Evolutionary conservation across 345 rosid species (phyloP).

Genomic region (Salix viminalis): DNA sequence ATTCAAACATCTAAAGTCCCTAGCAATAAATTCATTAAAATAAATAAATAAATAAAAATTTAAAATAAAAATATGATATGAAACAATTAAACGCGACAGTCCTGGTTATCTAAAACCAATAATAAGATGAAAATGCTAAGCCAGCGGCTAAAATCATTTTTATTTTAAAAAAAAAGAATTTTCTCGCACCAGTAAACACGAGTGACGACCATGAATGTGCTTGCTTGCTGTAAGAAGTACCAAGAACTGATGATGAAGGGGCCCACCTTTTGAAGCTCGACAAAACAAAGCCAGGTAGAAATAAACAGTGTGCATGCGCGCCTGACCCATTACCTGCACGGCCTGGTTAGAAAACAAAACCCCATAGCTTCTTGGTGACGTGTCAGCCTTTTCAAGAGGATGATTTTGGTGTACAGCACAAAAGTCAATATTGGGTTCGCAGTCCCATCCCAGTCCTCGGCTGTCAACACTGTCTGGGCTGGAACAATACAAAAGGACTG

Average conservation of each 20-base stretch:
- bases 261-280: not conserved
- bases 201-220: not conserved
- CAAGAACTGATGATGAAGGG: not conserved
- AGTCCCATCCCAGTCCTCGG: not conserved
- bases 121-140: not conserved
- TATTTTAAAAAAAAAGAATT: not conserved
- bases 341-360: not conserved
- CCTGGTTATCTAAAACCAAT: not conserved
- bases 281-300: not conserved
- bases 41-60: too few relatives aligned
- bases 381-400: not conserved
- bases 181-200: not conserved
- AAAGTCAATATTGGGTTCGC: not conserved
- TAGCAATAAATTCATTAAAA: too few relatives aligned
- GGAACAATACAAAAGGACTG: not conserved
- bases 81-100: too few relatives aligned
- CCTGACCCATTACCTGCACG: not conserved
- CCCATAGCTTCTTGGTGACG: not conserved
- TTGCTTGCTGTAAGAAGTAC: not conserved
- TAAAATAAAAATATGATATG: too few relatives aligned
- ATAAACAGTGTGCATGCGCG: not conserved
- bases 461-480: too few relatives aligned
- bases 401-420: too few relatives aligned
- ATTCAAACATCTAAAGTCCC: too few relatives aligned
- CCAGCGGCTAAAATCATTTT: not conserved